Percentiles rank a stretch among this genome's conserved stretches.
Evolutionary conservation across 2,329 filamentous ascomycete species (phyloP).

Genomic region (Paecilomyces variotii): DNA sequence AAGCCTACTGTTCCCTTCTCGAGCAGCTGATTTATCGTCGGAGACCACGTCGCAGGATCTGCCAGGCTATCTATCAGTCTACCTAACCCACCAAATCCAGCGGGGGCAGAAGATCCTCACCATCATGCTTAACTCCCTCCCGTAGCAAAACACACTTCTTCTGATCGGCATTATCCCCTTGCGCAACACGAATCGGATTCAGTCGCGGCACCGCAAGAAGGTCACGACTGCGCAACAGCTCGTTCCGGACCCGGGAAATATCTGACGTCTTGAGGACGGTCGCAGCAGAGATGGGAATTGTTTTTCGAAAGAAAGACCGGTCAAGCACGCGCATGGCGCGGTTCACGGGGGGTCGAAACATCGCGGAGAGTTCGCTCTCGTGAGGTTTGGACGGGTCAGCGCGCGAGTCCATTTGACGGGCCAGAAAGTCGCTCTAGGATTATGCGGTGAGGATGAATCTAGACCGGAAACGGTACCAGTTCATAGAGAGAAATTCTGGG

Average conservation of each 20-base stretch:
- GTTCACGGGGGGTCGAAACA: slow-evolving; percentile 74
- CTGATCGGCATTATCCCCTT: slow-evolving; percentile 46
- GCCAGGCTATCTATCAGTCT: slow-evolving; percentile 17
- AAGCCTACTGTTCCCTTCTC: slow-evolving; percentile 61
- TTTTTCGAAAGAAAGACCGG: slow-evolving; percentile 72
- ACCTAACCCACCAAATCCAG: slow-evolving; percentile 1
- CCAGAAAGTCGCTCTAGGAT: background rate
- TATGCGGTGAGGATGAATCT: background rate
- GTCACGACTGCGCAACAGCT: slow-evolving; percentile 58
- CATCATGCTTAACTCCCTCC: slow-evolving; percentile 30
- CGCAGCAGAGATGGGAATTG: slow-evolving; percentile 68
- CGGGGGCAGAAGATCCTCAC: slow-evolving; percentile 23
- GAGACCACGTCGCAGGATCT: slow-evolving; percentile 70
- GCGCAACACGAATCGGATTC: slow-evolving; percentile 55
- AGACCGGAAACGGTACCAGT: background rate
- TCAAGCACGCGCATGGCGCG: slow-evolving; percentile 75
- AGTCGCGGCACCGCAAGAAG: slow-evolving; percentile 58
- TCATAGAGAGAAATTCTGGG: background rate
- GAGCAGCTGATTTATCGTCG: slow-evolving; percentile 60
- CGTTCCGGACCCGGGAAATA: slow-evolving; percentile 62
- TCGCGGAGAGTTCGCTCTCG: slow-evolving; percentile 27
- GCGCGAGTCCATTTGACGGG: slow-evolving; percentile 14
- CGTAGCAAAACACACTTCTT: slow-evolving; percentile 33
- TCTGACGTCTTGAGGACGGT: slow-evolving; percentile 66
- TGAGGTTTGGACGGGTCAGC: background rate